These are phyloP conservation scores for Eucalyptus lansdowneana DNA, from an alignment of 345 rosid genomes.

Conservation along the genomic window DNA sequence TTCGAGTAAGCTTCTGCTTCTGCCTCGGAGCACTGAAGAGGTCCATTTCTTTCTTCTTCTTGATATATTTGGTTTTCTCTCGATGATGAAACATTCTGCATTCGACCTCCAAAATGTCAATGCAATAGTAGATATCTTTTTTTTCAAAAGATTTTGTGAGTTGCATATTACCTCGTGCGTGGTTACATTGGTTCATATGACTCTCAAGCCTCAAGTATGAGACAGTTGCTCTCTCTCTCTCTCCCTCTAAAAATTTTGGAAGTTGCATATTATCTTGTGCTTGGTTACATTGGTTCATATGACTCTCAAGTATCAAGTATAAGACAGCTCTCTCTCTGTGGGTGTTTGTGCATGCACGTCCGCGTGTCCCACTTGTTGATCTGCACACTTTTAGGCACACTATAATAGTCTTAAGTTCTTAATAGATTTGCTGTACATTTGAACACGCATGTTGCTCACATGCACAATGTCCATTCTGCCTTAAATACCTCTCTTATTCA, in stretches of 20 bases:
- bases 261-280: neutral
- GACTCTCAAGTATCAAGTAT: neutral
- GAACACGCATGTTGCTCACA: neutral
- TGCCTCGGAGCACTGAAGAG: conserved; percentile 67
- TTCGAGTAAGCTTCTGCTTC: conserved; percentile 74
- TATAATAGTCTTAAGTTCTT: neutral
- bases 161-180: neutral
- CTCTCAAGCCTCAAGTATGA: neutral
- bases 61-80: neutral
- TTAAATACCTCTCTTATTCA: neutral
- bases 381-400: neutral
- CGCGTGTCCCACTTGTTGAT: neutral
- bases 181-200: neutral
- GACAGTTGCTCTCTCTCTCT: neutral
- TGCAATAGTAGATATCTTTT: neutral
- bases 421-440: neutral
- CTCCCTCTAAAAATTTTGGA: neutral
- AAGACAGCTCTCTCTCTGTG: neutral
- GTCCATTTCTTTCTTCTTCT: conserved; percentile 14
- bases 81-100: neutral
- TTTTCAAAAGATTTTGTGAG: neutral
- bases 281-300: neutral
- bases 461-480: neutral
- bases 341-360: neutral
- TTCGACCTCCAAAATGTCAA: neutral